Evolutionary conservation across 192 early-diverging fungal genomes (phyloP), one percentile per base, ranked within the genome.

Genomic region (Paraglomus brasilianum): DNA sequence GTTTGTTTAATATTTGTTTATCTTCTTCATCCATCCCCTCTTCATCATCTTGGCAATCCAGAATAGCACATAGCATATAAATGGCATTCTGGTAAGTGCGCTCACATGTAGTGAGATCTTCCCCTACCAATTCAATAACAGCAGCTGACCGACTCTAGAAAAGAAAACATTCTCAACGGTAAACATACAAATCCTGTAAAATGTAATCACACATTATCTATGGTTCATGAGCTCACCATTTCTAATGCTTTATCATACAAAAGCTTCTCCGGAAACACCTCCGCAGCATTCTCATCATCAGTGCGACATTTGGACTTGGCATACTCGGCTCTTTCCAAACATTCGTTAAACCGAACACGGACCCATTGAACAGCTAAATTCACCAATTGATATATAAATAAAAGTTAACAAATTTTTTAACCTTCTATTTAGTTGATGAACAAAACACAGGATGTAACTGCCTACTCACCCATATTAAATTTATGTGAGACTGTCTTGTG

Each of bases 261-360:
- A 17, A 91, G 69, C 57, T 88, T 88, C n/a, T 88, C 88, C 5
- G 88, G 80, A 10, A 79, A 82, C 1, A 84, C 76, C 44, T 79
- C 76, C 15, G 77, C 81, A 43, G 80, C 78, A 24, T 82, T 77
- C n/a, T 77, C 65, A 50, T 85, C 82, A 40, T 86, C 81, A 30
- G 80, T 78, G 17, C 80, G 78, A 44, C 77, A 81, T 41, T 85
- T 85, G 8, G 58, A 72, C 51, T 77, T 82, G 43, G 86, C 82
- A 22, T 79, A 73, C 72, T 94, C 88, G 0, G 95, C 96, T 5
- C 87, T 81, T 14, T 95, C 93, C 9, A 96, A 71, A 56, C 92
- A 95, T 55, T 90, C 91, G 78, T 98, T 95, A 73, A 95, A 98
- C 64, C 89, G 85, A 55, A 84, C 86, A 21, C 92, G 87, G 60